Percentiles rank a stretch among this genome's conserved stretches.
These are phyloP conservation scores for Zoysia pacifica DNA, from an alignment of 176 grass and related monocot genomes.

Conservation along the genomic window DNA sequence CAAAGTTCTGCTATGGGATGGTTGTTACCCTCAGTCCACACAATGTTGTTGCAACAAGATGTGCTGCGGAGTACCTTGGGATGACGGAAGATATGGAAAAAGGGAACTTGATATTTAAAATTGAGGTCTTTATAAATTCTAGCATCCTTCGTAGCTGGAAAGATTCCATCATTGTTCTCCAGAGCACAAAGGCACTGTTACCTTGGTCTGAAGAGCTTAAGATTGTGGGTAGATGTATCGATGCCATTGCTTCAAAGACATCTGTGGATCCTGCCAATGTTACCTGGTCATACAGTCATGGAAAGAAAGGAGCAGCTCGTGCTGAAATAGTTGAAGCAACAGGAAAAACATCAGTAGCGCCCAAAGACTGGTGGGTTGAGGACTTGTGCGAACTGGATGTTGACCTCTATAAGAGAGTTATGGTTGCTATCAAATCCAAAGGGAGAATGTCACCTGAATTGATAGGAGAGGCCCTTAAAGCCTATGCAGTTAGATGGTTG, in stretches of 20 bases:
- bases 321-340: constrained; percentile 64
- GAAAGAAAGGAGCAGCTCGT: constrained; percentile 56
- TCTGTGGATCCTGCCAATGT: constrained; percentile 86
- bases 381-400: constrained; percentile 91
- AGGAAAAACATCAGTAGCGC: constrained; percentile 43
- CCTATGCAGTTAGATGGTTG: constrained; percentile 88
- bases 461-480: constrained; percentile 85
- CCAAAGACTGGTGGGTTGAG: constrained; percentile 96
- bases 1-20: constrained; percentile 99
- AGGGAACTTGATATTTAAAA: constrained; percentile 97
- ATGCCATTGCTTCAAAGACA: constrained; percentile 87
- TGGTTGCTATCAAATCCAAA: constrained; percentile 88
- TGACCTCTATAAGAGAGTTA: constrained; percentile 96
- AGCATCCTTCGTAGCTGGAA: constrained; percentile 93
- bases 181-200: constrained; percentile 67
- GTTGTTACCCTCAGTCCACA: constrained; percentile 86
- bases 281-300: constrained; percentile 79
- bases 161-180: constrained; percentile 92
- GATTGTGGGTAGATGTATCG: constrained; percentile 84
- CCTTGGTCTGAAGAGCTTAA: constrained; percentile 90
- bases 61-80: constrained; percentile 81
- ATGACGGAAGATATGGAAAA: constrained; percentile 95
- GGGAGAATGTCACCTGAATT: constrained; percentile 89
- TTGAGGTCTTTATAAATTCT: constrained; percentile 92
- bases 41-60: constrained; percentile 86